Evolutionary conservation across 371 early-diverging fungal genomes (phyloP).

Genomic region (Nematocida sp.): DNA sequence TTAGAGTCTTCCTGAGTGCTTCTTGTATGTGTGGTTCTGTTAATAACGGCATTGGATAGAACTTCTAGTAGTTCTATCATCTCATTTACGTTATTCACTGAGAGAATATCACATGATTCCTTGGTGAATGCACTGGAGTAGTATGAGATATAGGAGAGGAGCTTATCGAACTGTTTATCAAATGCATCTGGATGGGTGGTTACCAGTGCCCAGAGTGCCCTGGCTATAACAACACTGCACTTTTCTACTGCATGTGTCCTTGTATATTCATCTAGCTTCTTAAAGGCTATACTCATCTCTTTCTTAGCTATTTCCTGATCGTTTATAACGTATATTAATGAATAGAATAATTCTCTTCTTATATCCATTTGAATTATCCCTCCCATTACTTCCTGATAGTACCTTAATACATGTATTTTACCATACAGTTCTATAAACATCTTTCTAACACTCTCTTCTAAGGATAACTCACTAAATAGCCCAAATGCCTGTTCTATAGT

Average conservation of each 20-base stretch:
- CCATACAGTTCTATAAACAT: slow-evolving; percentile 19
- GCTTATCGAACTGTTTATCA: slow-evolving; percentile 7
- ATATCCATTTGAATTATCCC: slow-evolving; percentile 3
- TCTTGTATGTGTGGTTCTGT: background rate
- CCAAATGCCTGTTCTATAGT: slow-evolving; percentile 12
- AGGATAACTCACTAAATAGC: slow-evolving; percentile 5
- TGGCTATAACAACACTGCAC: slow-evolving; percentile 5
- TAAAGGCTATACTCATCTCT: background rate
- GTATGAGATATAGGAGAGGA: slow-evolving; percentile 24
- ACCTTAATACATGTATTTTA: slow-evolving; percentile 27
- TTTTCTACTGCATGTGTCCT: slow-evolving; percentile 10
- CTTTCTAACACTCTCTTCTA: background rate
- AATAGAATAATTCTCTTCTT: background rate
- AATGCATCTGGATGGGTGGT: slow-evolving; percentile 21
- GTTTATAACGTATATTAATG: slow-evolving; percentile 26
- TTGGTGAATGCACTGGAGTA: slow-evolving; percentile 32
- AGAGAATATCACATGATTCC: slow-evolving; percentile 8
- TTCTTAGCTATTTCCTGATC: background rate
- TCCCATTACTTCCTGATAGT: slow-evolving; percentile 30
- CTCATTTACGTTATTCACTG: background rate
- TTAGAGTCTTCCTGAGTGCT: background rate
- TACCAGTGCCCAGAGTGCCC: slow-evolving; percentile 25
- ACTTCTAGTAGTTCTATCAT: slow-evolving; percentile 24
- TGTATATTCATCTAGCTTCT: background rate
- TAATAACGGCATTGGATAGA: slow-evolving; percentile 19